These are phyloP conservation scores for Ustilago trichophora DNA, from an alignment of 1,284 basidiomycete species.

Conservation along the genomic window DNA sequence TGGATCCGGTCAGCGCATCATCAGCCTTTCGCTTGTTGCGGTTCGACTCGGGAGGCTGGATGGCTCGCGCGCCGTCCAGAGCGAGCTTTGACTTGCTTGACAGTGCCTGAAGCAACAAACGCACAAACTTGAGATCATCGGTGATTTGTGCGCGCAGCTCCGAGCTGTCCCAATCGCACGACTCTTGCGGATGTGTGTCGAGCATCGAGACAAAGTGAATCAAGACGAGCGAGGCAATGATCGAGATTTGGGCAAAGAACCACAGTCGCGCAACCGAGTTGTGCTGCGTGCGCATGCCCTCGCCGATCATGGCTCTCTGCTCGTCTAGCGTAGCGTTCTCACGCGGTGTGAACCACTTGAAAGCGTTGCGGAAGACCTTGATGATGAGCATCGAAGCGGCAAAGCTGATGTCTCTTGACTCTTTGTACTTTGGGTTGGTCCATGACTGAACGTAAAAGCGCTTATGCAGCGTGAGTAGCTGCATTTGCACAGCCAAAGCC, in stretches of 20 bases:
- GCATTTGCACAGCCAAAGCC: slow-evolving; percentile 31
- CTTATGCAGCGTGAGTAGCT: slow-evolving; percentile 48
- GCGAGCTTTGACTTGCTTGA: slow-evolving; percentile 50
- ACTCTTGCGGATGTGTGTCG: slow-evolving; percentile 50
- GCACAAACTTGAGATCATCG: slow-evolving; percentile 57
- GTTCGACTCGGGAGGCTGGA: slow-evolving; percentile 48
- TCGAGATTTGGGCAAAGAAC: slow-evolving; percentile 56
- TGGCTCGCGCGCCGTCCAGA: slow-evolving; percentile 46
- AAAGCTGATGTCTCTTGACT: slow-evolving; percentile 58
- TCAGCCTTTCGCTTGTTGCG: slow-evolving; percentile 42
- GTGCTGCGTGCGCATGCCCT: slow-evolving; percentile 42
- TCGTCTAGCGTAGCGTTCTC: slow-evolving; percentile 35
- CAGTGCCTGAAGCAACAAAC: slow-evolving; percentile 51
- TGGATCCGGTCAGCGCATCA: slow-evolving; percentile 20
- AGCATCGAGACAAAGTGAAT: slow-evolving; percentile 57
- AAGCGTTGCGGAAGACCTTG: slow-evolving; percentile 54
- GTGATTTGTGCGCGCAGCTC: slow-evolving; percentile 52
- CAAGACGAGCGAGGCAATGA: slow-evolving; percentile 52
- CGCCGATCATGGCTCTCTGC: slow-evolving; percentile 35
- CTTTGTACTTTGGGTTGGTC: slow-evolving; percentile 49
- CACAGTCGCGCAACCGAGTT: slow-evolving; percentile 47
- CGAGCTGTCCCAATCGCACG: slow-evolving; percentile 47
- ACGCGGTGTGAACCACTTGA: slow-evolving; percentile 54
- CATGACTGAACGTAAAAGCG: slow-evolving; percentile 61
- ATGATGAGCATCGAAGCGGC: slow-evolving; percentile 48